A percentile compares a stretch with the other conserved stretches of the same genome.
phyloP scores from a whole-genome alignment of 805 yeast species.

The Myxozyma sirexii region DNA sequence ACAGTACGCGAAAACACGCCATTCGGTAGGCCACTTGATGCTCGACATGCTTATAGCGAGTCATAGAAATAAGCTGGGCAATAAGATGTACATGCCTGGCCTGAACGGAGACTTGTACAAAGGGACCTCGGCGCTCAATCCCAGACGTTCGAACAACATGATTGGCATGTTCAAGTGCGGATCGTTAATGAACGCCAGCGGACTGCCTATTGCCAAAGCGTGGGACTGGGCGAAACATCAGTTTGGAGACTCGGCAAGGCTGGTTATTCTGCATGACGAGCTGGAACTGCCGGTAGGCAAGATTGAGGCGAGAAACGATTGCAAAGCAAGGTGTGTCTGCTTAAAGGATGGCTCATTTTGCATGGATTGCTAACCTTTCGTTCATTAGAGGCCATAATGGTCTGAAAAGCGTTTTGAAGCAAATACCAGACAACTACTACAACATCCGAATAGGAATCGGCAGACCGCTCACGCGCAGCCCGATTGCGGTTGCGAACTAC shows the following conservation, averaged over 20 bases:
- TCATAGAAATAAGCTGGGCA: constrained; percentile 8
- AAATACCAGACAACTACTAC: constrained; percentile 32
- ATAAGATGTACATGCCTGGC: constrained; percentile 16
- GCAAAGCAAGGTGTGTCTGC: constrained; percentile 50
- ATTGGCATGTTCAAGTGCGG: constrained; percentile 55
- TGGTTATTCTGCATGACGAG: constrained; percentile 79
- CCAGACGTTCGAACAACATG: constrained; percentile 29
- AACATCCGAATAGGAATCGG: constrained; percentile 80
- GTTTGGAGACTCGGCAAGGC: constrained; percentile 43
- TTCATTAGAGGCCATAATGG: constrained; percentile 81
- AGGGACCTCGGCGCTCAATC: constrained; percentile 38
- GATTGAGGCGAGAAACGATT: constrained; percentile 60
- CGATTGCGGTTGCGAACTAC: constrained; percentile 55
- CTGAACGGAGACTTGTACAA: constrained; percentile 22
- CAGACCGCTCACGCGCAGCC: constrained; percentile 54
- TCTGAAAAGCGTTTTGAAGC: constrained; percentile 56
- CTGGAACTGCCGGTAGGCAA: constrained; percentile 67
- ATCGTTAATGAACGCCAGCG: constrained; percentile 72
- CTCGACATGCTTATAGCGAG: constrained; percentile 43
- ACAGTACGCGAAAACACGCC: constrained; percentile 63
- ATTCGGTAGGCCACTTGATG: constrained; percentile 72
- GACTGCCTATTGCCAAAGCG: constrained; percentile 54
- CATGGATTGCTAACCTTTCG: too few species aligned
- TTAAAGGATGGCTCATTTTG: too few species aligned
- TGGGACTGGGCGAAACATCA: constrained; percentile 47